Percentiles rank a stretch among this genome's conserved stretches.
Evolutionary conservation across 805 yeast genomes (phyloP).

Genomic region (Naumovozyma baii): DNA sequence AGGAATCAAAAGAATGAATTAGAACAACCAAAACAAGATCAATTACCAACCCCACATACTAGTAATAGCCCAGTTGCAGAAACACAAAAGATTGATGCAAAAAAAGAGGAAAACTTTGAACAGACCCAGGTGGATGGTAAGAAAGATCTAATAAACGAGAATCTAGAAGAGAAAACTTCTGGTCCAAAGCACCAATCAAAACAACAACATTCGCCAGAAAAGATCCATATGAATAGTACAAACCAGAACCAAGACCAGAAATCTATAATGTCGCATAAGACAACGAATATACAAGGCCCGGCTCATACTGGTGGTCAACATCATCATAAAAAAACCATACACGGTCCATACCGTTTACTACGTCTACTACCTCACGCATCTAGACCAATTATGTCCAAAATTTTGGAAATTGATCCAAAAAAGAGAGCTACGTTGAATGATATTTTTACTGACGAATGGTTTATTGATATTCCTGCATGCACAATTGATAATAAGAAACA

Average conservation of each 20-base stretch:
- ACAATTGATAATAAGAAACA: constrained; percentile 38
- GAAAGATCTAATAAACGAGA: not conserved
- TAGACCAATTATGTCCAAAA: constrained; percentile 60
- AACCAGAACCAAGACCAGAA: constrained; percentile 11
- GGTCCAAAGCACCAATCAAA: constrained; percentile 1
- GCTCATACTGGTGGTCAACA: constrained; percentile 6
- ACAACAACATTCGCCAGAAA: not conserved
- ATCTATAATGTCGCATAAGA: constrained; percentile 12
- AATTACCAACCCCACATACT: constrained; percentile 1
- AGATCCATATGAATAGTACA: not conserved
- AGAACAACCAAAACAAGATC: constrained; percentile 3
- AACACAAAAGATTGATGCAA: constrained; percentile 1
- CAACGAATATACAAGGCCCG: constrained; percentile 6
- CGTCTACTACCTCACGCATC: constrained; percentile 76
- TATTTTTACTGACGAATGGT: constrained; percentile 63
- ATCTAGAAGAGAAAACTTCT: not conserved
- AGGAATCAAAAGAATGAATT: constrained; percentile 4
- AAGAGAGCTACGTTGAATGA: constrained; percentile 60
- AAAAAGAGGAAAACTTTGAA: constrained; percentile 2
- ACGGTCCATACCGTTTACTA: constrained; percentile 77
- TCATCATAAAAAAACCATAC: constrained; percentile 48
- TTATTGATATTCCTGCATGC: constrained; percentile 50
- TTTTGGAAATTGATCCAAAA: constrained; percentile 52
- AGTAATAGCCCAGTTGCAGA: not conserved
- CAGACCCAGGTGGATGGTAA: not conserved